Evolutionary conservation across 352 stramenopile genomes (phyloP).

Genomic region (Pythium phragmiticola): DNA sequence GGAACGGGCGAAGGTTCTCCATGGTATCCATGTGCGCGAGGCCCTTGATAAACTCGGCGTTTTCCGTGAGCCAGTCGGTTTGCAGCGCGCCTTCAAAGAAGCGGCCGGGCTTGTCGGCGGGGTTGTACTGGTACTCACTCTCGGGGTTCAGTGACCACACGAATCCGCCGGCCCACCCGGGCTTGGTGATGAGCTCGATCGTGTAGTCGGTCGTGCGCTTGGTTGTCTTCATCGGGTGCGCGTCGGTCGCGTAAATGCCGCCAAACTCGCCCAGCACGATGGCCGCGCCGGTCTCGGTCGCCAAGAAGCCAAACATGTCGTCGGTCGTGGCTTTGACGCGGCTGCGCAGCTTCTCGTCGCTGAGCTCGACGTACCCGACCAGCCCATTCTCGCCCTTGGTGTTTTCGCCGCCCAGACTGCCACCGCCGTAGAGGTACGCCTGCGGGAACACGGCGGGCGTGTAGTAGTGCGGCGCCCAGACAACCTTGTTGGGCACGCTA

Average conservation of each 20-base stretch:
- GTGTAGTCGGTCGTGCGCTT: conserved; percentile 56
- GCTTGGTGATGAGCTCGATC: conserved; percentile 54
- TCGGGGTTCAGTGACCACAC: conserved; percentile 78
- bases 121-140: conserved; percentile 67
- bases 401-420: conserved; percentile 33
- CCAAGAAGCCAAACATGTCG: conserved; percentile 71
- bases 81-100: conserved; percentile 57
- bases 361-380: conserved; percentile 52
- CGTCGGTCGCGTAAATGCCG: conserved; percentile 55
- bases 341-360: conserved; percentile 38
- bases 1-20: conserved; percentile 46
- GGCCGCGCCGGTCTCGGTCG: conserved; percentile 33
- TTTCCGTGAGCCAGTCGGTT: conserved; percentile 55
- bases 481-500: conserved; percentile 57
- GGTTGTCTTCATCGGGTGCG: conserved; percentile 57
- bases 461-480: conserved; percentile 80
- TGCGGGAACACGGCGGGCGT: conserved; percentile 64
- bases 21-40: conserved; percentile 54
- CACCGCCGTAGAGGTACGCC: conserved; percentile 57
- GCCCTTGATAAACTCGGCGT: conserved; percentile 44
- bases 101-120: conserved; percentile 32
- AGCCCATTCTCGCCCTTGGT: conserved; percentile 30
- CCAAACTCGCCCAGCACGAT: conserved; percentile 70
- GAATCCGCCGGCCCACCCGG: conserved; percentile 57
- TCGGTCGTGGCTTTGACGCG: conserved; percentile 55